Evolutionary conservation across 1,139 yeast species (phyloP).

Genomic region (Kodamaea alishanica): DNA sequence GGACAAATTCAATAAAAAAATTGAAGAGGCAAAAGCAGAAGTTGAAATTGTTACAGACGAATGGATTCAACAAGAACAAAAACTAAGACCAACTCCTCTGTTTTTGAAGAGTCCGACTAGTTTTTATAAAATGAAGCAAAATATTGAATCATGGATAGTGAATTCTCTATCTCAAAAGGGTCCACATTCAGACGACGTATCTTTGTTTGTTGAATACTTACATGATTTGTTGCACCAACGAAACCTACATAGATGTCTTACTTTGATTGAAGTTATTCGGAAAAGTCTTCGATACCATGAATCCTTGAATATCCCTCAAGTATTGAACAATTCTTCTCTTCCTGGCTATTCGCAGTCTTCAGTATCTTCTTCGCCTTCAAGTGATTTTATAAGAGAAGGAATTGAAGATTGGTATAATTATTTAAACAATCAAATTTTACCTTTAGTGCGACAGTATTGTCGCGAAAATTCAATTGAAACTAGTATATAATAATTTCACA

Average conservation of each 20-base stretch:
- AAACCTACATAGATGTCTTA: slow-evolving; percentile 20
- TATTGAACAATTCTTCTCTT: not conserved
- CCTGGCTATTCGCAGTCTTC: not conserved
- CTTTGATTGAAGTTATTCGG: slow-evolving; percentile 20
- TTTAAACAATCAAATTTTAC: slow-evolving; percentile 8
- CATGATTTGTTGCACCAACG: slow-evolving; percentile 17
- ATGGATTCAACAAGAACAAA: slow-evolving; percentile 25
- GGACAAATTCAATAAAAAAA: slow-evolving; percentile 26
- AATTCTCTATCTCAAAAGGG: slow-evolving; percentile 44
- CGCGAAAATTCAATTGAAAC: slow-evolving; percentile 1
- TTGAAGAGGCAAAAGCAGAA: slow-evolving; percentile 15
- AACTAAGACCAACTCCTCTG: slow-evolving; percentile 24
- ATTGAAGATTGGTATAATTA: slow-evolving; percentile 21
- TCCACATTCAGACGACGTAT: slow-evolving; percentile 58
- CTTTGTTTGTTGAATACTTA: slow-evolving; percentile 31
- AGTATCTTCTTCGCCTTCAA: not conserved
- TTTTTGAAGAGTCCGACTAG: slow-evolving; percentile 33
- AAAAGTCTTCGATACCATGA: slow-evolving; percentile 16
- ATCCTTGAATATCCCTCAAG: slow-evolving; percentile 4
- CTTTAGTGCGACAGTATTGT: slow-evolving; percentile 6
- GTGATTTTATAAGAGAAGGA: slow-evolving; percentile 18
- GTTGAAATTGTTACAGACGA: slow-evolving; percentile 22
- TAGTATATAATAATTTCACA: not conserved
- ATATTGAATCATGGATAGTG: slow-evolving; percentile 48
- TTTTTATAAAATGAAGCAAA: slow-evolving; percentile 31